Evolutionary conservation across 768 basidiomycete genomes (phyloP).

Genomic region (Lactifluus piperatus): DNA sequence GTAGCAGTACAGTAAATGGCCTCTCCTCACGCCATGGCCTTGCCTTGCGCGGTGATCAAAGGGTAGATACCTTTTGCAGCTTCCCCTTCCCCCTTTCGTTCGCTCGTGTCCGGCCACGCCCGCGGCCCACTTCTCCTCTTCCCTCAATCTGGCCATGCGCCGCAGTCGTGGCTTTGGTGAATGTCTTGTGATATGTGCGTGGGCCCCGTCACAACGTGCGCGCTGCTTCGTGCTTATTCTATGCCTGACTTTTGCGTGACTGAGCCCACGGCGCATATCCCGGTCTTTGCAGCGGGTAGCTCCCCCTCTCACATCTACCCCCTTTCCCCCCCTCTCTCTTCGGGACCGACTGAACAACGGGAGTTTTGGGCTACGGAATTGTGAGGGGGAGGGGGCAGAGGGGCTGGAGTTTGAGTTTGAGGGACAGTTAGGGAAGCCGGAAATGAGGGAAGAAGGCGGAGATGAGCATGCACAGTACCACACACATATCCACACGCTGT

Average conservation of each 20-base stretch:
- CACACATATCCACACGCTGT: slow-evolving; percentile 1
- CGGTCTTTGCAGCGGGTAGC: background rate
- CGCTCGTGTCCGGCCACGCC: background rate
- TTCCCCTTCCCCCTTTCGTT: background rate
- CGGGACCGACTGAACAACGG: background rate
- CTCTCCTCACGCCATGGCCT: background rate
- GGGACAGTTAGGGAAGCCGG: background rate
- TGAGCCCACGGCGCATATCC: background rate
- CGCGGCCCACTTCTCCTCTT: background rate
- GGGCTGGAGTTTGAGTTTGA: background rate
- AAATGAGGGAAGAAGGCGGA: slow-evolving; percentile 8
- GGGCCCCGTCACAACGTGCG: background rate
- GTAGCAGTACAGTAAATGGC: background rate
- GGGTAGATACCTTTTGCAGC: background rate
- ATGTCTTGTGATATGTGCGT: background rate
- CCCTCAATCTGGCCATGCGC: background rate
- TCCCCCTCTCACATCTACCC: background rate
- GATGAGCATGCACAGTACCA: slow-evolving; percentile 9
- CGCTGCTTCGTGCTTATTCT: background rate
- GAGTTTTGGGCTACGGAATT: background rate
- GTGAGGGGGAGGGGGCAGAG: background rate
- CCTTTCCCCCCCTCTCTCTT: background rate
- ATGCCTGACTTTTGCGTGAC: background rate
- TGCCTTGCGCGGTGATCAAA: slow-evolving; percentile 4
- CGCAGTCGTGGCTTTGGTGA: background rate